Evolutionary conservation across 2,329 filamentous ascomycete genomes (phyloP).

Genomic region (Cladosporium sp.): DNA sequence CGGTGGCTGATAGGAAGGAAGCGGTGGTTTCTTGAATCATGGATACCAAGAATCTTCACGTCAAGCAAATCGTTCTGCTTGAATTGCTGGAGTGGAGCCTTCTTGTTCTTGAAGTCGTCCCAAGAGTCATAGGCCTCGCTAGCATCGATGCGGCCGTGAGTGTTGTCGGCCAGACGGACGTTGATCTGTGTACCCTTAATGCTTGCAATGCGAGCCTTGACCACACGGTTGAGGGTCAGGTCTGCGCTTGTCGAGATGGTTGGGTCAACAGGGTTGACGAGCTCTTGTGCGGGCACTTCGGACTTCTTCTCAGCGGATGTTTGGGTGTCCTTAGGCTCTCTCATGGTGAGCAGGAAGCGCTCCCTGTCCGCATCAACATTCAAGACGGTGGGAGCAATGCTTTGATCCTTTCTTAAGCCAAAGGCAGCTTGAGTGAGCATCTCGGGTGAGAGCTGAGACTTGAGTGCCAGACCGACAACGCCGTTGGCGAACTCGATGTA

Average conservation of each 20-base stretch:
- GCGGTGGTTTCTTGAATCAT: slow-evolving; percentile 85
- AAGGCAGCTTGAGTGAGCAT: slow-evolving; percentile 69
- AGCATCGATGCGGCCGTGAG: slow-evolving; percentile 89
- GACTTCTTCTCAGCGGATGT: slow-evolving; percentile 29
- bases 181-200: slow-evolving; percentile 92
- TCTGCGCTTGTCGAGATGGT: slow-evolving; percentile 67
- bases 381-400: slow-evolving; percentile 69
- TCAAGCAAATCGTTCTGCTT: slow-evolving; percentile 67
- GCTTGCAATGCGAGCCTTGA: slow-evolving; percentile 76
- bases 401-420: slow-evolving; percentile 74
- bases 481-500: slow-evolving; percentile 86
- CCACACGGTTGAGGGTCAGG: slow-evolving; percentile 69
- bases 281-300: slow-evolving; percentile 36
- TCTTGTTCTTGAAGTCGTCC: slow-evolving; percentile 82
- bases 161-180: slow-evolving; percentile 79
- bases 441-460: slow-evolving; percentile 72
- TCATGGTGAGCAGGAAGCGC: slow-evolving; percentile 68
- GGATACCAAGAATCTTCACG: slow-evolving; percentile 79
- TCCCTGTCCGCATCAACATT: slow-evolving; percentile 69
- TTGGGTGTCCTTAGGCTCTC: slow-evolving; percentile 49
- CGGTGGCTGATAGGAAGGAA: slow-evolving; percentile 91
- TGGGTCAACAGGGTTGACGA: slow-evolving; percentile 64
- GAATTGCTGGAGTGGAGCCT: slow-evolving; percentile 74
- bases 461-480: slow-evolving; percentile 76
- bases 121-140: slow-evolving; percentile 87